Base-by-base conservation (phyloP, 2,329 filamentous ascomycete genomes). In the Ophiostoma montium region DNA sequence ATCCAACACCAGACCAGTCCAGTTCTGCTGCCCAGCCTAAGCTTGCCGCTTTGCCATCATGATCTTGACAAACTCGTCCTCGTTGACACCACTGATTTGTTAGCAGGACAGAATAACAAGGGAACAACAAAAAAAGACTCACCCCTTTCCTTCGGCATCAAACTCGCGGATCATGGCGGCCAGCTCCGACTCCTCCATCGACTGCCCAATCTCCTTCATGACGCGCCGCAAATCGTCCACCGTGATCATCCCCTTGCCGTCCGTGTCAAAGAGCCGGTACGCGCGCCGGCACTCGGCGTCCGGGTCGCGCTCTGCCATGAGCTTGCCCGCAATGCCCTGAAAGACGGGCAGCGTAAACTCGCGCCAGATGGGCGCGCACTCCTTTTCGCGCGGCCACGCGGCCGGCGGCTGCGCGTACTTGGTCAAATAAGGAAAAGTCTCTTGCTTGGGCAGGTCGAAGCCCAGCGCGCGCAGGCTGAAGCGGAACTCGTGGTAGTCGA, bases 401-500 rank as follows among this genome's bases (percentile, higher is more conserved):
- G 74, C 68, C n/a, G 78, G 78, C 23, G 84, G 75, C 3, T 84
- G 75, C 54, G 89, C 92, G 64, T 92, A 81, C n/a, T 78, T 74
- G 52, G 86, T 84, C 53, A 98, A 76, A 54, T 94, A 78, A 42
- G 75, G 70, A 59, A 90, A 82, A 53, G 95, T 87, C 58, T 94
- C 87, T 54, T 80, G 72, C 65, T 95, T 95, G 52, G 86, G 76
- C 46, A 95, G 73, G 60, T 94, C 87, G 70, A 96, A 96, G 55
- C 92, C 92, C 1, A 98, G 80, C 3, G 92, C 92, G 63, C 94
- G 92, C 59, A 96, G 82, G 53, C 90, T 88, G 68, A 96, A 92
- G 66, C 92, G 90, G 63, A 96, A 86, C 68, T 98, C 92, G 69
- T 96, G 92, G 71, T 95, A 96, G 70, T 96, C 90, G 62, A 98